A percentile compares a stretch with the other conserved stretches of the same genome.
Evolutionary conservation across 306 rosid genomes (phyloP).

Genomic region (Benincasa hispida): DNA sequence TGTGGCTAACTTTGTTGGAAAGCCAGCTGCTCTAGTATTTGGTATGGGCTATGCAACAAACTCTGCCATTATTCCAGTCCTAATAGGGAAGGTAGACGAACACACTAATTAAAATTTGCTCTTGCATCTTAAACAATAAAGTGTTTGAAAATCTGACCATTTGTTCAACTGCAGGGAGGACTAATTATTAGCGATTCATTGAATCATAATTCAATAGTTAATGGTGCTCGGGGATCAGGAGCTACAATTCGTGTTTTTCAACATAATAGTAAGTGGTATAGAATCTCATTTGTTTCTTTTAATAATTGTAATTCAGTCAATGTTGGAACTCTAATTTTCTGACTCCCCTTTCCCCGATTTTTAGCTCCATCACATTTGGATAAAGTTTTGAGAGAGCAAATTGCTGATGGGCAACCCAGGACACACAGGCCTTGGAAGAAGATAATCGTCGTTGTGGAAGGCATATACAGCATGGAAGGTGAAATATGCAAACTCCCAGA

Average conservation of each 20-base stretch:
- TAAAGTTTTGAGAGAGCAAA: slow-evolving; percentile 78
- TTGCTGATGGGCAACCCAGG: slow-evolving; percentile 91
- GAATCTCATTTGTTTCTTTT: background rate
- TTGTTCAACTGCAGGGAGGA: slow-evolving; percentile 41
- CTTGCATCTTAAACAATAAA: background rate
- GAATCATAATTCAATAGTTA: slow-evolving; percentile 82
- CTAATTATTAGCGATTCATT: slow-evolving; percentile 85
- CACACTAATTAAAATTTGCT: background rate
- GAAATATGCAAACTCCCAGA: slow-evolving; percentile 94
- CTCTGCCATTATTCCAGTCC: slow-evolving; percentile 78
- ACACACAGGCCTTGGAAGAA: slow-evolving; percentile 94
- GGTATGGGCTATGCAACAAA: slow-evolving; percentile 94
- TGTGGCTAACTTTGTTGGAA: slow-evolving; percentile 54
- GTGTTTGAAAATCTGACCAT: background rate
- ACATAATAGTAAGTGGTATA: slow-evolving; percentile 44
- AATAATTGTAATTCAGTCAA: background rate
- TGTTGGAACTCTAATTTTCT: slow-evolving; percentile 1
- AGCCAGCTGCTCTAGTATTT: slow-evolving; percentile 73
- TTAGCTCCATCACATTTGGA: slow-evolving; percentile 77
- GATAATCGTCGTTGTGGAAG: slow-evolving; percentile 80
- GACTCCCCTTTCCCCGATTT: background rate
- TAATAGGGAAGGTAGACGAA: slow-evolving; percentile 52
- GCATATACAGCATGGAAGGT: slow-evolving; percentile 96
- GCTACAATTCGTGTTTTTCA: slow-evolving; percentile 88
- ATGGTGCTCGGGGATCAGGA: slow-evolving; percentile 92